Evolutionary conservation across 2,329 filamentous ascomycete species (phyloP).

Genomic region (Fusarium subglutinans): DNA sequence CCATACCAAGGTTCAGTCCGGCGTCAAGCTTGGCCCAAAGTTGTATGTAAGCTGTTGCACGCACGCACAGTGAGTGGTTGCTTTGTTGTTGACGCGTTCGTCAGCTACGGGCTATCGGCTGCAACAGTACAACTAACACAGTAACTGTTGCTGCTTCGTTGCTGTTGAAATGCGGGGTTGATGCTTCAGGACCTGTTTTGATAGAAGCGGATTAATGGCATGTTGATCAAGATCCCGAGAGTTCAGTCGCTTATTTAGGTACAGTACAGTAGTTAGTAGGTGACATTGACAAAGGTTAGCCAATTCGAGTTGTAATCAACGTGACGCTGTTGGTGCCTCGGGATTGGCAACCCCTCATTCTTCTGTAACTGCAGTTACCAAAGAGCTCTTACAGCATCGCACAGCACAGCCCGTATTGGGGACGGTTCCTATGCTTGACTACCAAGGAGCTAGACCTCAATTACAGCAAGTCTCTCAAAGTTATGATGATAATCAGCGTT

Average conservation of each 20-base stretch:
- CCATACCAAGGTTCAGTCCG: constrained; percentile 39
- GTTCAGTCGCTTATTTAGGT: not conserved
- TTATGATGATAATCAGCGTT: not conserved
- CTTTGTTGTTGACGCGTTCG: constrained; percentile 14
- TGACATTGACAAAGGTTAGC: not conserved
- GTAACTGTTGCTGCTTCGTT: not conserved
- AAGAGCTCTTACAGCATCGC: not conserved
- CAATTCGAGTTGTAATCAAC: constrained; percentile 28
- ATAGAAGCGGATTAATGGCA: constrained; percentile 16
- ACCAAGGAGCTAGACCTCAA: not conserved
- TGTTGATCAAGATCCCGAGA: constrained; percentile 14
- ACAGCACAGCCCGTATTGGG: not conserved
- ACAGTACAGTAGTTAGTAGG: not conserved
- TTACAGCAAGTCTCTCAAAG: not conserved
- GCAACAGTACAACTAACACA: not conserved
- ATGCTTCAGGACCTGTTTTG: not conserved
- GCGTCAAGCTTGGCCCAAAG: constrained; percentile 3
- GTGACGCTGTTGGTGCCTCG: constrained; percentile 25
- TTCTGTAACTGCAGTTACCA: not conserved
- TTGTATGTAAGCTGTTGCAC: not conserved
- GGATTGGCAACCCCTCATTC: constrained; percentile 21
- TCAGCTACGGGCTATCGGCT: constrained; percentile 6
- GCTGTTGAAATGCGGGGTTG: constrained; percentile 28
- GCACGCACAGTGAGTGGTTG: constrained; percentile 4
- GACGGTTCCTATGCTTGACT: not conserved